Conservation (phyloP, 768 basidiomycete genomes). For the Neoboletus brunneissimus region DNA sequence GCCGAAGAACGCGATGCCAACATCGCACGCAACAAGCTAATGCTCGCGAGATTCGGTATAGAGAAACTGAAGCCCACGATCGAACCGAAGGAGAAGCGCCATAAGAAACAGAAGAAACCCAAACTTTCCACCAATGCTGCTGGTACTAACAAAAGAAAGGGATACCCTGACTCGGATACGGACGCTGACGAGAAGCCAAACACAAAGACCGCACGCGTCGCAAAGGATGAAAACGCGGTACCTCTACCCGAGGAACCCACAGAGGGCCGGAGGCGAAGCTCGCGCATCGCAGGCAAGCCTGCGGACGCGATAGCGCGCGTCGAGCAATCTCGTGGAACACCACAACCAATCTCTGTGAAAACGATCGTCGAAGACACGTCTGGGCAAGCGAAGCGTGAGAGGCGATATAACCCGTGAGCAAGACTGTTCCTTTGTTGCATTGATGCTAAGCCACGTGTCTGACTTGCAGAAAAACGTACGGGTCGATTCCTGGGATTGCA, state of each 20-base stretch:
- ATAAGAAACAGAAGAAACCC: slow-evolving; percentile 11
- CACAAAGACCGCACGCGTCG: slow-evolving; percentile 16
- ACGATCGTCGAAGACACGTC: slow-evolving; percentile 34
- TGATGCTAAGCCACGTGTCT: slow-evolving; percentile 13
- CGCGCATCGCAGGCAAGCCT: slow-evolving; percentile 57
- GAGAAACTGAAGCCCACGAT: slow-evolving; percentile 38
- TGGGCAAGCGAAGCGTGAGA: slow-evolving; percentile 34
- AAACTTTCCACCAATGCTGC: not conserved
- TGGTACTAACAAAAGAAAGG: slow-evolving; percentile 43
- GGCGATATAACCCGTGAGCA: slow-evolving; percentile 35
- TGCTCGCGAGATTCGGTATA: slow-evolving; percentile 45
- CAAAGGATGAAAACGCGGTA: slow-evolving; percentile 20
- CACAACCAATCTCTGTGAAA: slow-evolving; percentile 40
- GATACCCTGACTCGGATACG: slow-evolving; percentile 23
- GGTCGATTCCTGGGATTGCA: slow-evolving; percentile 72
- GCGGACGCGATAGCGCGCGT: slow-evolving; percentile 46
- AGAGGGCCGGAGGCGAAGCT: slow-evolving; percentile 56
- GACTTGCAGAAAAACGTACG: slow-evolving; percentile 64
- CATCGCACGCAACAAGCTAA: slow-evolving; percentile 41
- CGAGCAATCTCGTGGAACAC: slow-evolving; percentile 34
- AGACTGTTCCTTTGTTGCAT: not conserved
- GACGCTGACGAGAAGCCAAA: slow-evolving; percentile 32
- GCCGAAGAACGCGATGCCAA: slow-evolving; percentile 35
- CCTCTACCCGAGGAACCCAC: not conserved
- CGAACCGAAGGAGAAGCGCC: slow-evolving; percentile 45